Conservation (phyloP, 345 rosid genomes). For the Eutrema japonicum region DNA sequence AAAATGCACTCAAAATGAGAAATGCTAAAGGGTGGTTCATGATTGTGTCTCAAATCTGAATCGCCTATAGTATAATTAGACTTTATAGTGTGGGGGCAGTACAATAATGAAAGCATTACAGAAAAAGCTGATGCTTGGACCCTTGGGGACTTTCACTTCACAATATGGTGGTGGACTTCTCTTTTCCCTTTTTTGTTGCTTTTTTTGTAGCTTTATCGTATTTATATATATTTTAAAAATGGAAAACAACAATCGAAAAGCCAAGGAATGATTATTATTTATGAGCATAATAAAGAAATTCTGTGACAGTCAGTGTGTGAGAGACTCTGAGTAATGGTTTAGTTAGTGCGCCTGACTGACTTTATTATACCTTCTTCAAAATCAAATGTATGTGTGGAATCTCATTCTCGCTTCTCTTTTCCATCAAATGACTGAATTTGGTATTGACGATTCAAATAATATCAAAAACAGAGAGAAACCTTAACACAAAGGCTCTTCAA, state of each 20-base stretch:
- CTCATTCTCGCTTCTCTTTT: background rate
- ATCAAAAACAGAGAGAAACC: background rate
- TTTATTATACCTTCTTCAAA: conserved; percentile 3
- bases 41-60: conserved; percentile 1
- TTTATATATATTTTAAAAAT: background rate
- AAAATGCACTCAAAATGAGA: conserved; percentile 19
- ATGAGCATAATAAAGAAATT: background rate
- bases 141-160: conserved; percentile 37
- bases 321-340: conserved; percentile 18
- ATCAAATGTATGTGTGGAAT: conserved; percentile 1
- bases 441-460: conserved; percentile 9
- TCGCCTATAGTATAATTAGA: background rate
- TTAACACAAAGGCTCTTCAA: background rate
- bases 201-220: conserved; percentile 29
- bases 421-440: background rate
- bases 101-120: conserved; percentile 36
- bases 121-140: conserved; percentile 42
- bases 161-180: conserved; percentile 33
- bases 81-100: background rate
- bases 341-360: conserved; percentile 37
- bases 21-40: conserved; percentile 5
- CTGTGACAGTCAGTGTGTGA: background rate
- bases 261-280: conserved; percentile 27
- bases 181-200: conserved; percentile 7
- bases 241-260: conserved; percentile 31